Evolutionary conservation across 2,329 filamentous ascomycete species (phyloP).

Genomic region (Lachnellula cervina): DNA sequence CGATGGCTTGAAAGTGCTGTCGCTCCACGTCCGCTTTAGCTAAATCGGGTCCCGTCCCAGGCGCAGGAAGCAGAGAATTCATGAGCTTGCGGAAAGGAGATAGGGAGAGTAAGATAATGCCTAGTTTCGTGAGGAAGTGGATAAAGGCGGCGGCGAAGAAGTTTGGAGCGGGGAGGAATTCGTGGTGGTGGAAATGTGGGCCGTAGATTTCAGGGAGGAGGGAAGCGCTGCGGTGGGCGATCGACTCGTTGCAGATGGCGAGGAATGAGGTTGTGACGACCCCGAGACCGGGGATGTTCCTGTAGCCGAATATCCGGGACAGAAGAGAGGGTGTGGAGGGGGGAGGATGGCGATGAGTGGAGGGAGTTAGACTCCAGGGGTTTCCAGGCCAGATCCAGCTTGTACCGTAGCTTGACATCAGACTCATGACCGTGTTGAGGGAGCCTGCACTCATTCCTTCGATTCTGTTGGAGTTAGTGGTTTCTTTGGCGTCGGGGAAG

Average conservation of each 20-base stretch:
- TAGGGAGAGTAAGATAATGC: not conserved
- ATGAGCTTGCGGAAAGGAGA: not conserved
- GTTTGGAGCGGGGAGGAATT: not conserved
- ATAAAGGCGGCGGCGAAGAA: not conserved
- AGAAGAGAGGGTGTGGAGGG: not conserved
- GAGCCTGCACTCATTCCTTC: slow-evolving; percentile 7
- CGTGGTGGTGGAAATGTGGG: not conserved
- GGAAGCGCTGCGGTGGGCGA: slow-evolving; percentile 6
- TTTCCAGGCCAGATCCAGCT: not conserved
- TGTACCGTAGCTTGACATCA: slow-evolving; percentile 3
- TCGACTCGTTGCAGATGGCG: slow-evolving; percentile 1
- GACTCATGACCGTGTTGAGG: slow-evolving; percentile 1
- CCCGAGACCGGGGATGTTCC: not conserved
- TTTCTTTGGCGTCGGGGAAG: not conserved
- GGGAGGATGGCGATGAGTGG: not conserved
- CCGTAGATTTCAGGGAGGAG: slow-evolving; percentile 1
- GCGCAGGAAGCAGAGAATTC: not conserved
- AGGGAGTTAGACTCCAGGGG: not conserved
- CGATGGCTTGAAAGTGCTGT: not conserved
- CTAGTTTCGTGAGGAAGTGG: not conserved
- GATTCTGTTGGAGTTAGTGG: not conserved
- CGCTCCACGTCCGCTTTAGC: not conserved
- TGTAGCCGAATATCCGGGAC: slow-evolving; percentile 1
- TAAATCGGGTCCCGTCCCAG: not conserved
- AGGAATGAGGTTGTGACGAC: slow-evolving; percentile 5